A percentile compares a stretch with the other conserved stretches of the same genome.
Evolutionary conservation across 2,329 filamentous ascomycete species (phyloP).

Genomic region (Periconia macrospinosa): DNA sequence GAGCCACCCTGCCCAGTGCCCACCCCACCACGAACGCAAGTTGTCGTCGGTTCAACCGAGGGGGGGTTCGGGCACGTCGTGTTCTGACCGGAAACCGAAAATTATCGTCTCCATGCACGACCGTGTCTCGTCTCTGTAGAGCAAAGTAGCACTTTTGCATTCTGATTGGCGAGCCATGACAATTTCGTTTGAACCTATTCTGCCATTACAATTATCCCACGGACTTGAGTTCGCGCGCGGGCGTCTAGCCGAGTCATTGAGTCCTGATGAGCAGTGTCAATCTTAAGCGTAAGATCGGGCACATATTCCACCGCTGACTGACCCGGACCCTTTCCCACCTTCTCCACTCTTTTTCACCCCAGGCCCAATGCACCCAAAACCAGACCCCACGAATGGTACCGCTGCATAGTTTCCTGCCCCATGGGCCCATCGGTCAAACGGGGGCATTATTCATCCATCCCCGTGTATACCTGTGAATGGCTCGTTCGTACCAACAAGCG

Average conservation of each 20-base stretch:
- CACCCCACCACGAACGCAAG: background rate
- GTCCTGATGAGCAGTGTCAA: background rate
- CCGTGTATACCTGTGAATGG: too few relatives aligned
- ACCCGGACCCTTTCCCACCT: background rate
- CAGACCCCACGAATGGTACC: background rate
- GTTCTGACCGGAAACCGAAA: slow-evolving; percentile 18
- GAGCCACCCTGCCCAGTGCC: too few relatives aligned
- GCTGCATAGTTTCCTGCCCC: background rate
- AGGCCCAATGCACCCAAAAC: background rate
- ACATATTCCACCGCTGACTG: background rate
- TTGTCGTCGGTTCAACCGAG: background rate
- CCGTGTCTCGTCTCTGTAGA: background rate
- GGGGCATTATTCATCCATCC: background rate
- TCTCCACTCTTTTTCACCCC: background rate
- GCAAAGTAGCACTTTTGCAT: slow-evolving; percentile 1
- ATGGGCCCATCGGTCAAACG: background rate
- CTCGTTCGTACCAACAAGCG: too few relatives aligned
- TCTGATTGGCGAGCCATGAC: slow-evolving; percentile 23
- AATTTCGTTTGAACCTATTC: background rate
- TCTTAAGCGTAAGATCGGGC: background rate
- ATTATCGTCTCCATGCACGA: slow-evolving; percentile 13
- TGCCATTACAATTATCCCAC: background rate
- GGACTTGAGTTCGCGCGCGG: background rate
- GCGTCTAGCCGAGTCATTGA: background rate
- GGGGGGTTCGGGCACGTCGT: slow-evolving; percentile 1